phyloP scores from a whole-genome alignment of 129 eudicot species.

The Ambrosia artemisiifolia region DNA sequence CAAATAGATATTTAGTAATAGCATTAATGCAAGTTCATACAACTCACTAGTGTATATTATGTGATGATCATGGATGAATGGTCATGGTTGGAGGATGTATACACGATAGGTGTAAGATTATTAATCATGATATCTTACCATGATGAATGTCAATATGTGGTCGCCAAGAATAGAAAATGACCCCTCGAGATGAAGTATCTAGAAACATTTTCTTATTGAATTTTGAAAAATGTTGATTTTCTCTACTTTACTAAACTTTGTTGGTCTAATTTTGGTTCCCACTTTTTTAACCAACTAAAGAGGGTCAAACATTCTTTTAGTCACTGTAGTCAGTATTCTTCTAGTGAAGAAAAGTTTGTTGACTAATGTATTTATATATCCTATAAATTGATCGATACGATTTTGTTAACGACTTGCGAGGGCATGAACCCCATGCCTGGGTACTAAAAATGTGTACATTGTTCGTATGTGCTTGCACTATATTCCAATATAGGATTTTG shows the following conservation, averaged over 20 bases:
- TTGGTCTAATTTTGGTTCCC: too few relatives aligned
- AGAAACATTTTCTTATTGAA: conserved; percentile 9
- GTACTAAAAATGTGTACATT: neutral
- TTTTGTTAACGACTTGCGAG: neutral
- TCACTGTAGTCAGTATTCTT: too few relatives aligned
- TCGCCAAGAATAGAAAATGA: conserved; percentile 15
- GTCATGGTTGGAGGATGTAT: conserved; percentile 28
- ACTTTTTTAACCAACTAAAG: too few relatives aligned
- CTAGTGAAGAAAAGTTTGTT: too few relatives aligned
- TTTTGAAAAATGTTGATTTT: neutral
- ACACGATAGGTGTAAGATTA: conserved; percentile 10
- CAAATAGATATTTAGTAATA: neutral
- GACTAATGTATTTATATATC: neutral
- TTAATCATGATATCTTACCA: conserved; percentile 19
- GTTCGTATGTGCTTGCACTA: neutral
- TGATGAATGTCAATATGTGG: conserved; percentile 25
- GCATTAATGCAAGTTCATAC: neutral
- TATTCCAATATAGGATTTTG: neutral
- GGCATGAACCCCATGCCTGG: too few relatives aligned
- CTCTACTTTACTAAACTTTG: neutral
- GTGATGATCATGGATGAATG: conserved; percentile 30
- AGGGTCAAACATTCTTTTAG: too few relatives aligned
- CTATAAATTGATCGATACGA: neutral
- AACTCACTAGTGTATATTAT: neutral
- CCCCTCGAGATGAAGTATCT: conserved; percentile 10